phyloP scores from a whole-genome alignment of 352 stramenopile genomes.

The Thalassiosira exigua region DNA sequence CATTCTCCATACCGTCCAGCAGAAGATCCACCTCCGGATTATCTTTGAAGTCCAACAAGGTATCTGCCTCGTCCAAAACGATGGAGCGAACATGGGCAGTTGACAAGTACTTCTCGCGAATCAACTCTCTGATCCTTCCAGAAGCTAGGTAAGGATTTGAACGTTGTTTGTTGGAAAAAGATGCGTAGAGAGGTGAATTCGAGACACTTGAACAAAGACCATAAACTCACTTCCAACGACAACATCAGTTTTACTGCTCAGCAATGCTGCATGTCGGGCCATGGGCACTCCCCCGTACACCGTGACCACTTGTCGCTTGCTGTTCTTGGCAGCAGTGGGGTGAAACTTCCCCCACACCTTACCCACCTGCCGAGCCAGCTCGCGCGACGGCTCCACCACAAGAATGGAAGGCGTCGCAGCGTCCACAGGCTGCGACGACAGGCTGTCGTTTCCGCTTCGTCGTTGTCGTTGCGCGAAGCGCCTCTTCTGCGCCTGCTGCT shows the following conservation, averaged over 20 bases:
- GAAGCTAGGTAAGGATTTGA: too few relatives aligned
- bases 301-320: conserved; percentile 40
- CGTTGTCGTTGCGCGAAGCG: conserved; percentile 27
- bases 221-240: conserved; percentile 47
- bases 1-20: conserved; percentile 65
- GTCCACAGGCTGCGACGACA: conserved; percentile 16
- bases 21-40: conserved; percentile 62
- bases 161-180: conserved; percentile 3
- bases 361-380: conserved; percentile 55
- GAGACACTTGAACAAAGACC: too few relatives aligned
- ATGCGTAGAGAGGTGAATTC: too few relatives aligned
- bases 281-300: conserved; percentile 58
- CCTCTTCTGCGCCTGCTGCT: conserved; percentile 33
- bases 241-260: conserved; percentile 57
- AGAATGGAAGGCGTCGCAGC: conserved; percentile 51
- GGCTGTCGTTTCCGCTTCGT: conserved; percentile 48
- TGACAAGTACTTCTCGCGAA: conserved; percentile 54
- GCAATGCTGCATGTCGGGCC: conserved; percentile 43
- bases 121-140: conserved; percentile 57
- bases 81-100: conserved; percentile 49
- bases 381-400: conserved; percentile 57
- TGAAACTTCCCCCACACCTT: conserved; percentile 60
- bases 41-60: conserved; percentile 61
- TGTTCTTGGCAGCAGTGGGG: conserved; percentile 28
- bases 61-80: conserved; percentile 65